Conservation (phyloP, 345 rosid genomes). For the Cochlearia excelsa region DNA sequence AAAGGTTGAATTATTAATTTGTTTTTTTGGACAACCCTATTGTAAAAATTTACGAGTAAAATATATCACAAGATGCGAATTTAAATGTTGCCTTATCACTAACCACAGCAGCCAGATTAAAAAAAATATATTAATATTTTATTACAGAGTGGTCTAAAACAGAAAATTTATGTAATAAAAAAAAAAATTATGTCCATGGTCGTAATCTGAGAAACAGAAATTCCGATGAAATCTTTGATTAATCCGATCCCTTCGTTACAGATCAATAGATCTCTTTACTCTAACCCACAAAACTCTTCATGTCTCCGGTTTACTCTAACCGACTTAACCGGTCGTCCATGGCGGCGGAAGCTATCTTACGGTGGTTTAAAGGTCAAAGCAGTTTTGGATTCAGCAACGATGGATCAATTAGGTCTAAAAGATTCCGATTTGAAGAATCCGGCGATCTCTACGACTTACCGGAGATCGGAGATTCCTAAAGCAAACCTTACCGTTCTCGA, state of each 20-base stretch:
- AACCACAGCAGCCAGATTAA: too few species aligned
- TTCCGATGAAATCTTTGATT: slow-evolving; percentile 59
- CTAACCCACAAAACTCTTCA: slow-evolving; percentile 7
- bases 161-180: not conserved
- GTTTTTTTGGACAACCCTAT: too few species aligned
- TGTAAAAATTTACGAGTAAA: too few species aligned
- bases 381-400: slow-evolving; percentile 43
- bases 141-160: too few species aligned
- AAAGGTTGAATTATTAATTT: too few species aligned
- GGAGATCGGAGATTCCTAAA: slow-evolving; percentile 55
- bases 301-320: slow-evolving; percentile 35
- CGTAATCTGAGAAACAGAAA: slow-evolving; percentile 4
- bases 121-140: too few species aligned
- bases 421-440: slow-evolving; percentile 67
- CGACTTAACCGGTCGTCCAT: slow-evolving; percentile 17
- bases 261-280: slow-evolving; percentile 27
- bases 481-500: slow-evolving; percentile 86
- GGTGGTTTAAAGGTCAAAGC: slow-evolving; percentile 38
- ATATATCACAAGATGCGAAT: too few species aligned
- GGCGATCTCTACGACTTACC: slow-evolving; percentile 65
- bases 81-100: too few species aligned
- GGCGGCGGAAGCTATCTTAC: slow-evolving; percentile 29
- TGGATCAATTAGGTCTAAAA: slow-evolving; percentile 60
- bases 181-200: not conserved
- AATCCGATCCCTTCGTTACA: slow-evolving; percentile 35